Percentiles rank a stretch among this genome's conserved stretches.
Conservation (phyloP, 2,329 filamentous ascomycete species). For the Aspergillus sp. region DNA sequence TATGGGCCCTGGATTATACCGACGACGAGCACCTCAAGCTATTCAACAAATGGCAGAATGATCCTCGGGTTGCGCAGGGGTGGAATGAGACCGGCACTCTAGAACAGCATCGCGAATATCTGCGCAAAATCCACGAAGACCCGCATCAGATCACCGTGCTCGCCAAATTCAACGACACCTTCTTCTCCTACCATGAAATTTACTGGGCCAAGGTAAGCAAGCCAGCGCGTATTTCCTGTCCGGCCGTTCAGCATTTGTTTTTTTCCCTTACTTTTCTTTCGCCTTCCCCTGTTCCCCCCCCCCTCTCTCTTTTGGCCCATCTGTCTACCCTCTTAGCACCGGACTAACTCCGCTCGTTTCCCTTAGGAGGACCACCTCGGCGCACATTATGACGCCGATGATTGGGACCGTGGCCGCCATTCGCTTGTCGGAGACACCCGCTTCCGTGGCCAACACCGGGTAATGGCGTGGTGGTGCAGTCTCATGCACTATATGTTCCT, state of each 20-base stretch:
- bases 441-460: slow-evolving; percentile 56
- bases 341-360: background rate
- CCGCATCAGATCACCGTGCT: slow-evolving; percentile 69
- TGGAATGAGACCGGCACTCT: slow-evolving; percentile 77
- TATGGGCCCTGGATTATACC: slow-evolving; percentile 67
- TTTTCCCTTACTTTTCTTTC: background rate
- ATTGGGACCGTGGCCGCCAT: slow-evolving; percentile 61
- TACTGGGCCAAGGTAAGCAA: slow-evolving; percentile 67
- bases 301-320: background rate
- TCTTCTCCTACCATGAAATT: slow-evolving; percentile 76
- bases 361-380: slow-evolving; percentile 59
- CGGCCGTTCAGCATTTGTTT: too few relatives aligned
- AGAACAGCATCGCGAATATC: slow-evolving; percentile 71
- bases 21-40: slow-evolving; percentile 64
- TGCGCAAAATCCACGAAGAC: slow-evolving; percentile 66
- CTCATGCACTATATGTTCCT: slow-evolving; percentile 60
- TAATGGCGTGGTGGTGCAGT: slow-evolving; percentile 58
- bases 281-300: too few relatives aligned
- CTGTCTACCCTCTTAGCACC: background rate
- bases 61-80: slow-evolving; percentile 73
- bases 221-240: background rate
- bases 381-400: slow-evolving; percentile 55
- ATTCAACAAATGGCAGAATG: slow-evolving; percentile 80
- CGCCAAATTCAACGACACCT: slow-evolving; percentile 67
- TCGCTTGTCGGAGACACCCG: slow-evolving; percentile 58